Conservation (phyloP, 129 eudicot species). For the Artemisia argyi region DNA sequence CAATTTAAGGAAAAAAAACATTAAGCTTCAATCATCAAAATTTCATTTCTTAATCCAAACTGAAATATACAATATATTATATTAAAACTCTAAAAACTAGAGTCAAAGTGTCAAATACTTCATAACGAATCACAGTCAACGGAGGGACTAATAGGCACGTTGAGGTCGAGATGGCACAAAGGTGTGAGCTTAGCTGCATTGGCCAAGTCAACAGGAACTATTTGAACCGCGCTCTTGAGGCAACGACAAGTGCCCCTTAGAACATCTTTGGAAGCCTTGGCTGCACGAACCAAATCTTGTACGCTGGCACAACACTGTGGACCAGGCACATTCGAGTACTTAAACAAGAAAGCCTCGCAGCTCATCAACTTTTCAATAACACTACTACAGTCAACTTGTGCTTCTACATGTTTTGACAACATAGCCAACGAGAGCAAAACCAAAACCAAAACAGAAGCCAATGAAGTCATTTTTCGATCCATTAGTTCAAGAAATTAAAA, state of each 20-base stretch:
- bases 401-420: not conserved
- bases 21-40: not conserved
- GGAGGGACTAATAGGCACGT: constrained; percentile 13
- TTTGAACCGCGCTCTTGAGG: constrained; percentile 13
- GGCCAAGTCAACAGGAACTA: constrained; percentile 7
- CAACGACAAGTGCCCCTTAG: constrained; percentile 24
- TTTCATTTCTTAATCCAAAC: not conserved
- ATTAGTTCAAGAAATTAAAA: not conserved
- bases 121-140: constrained; percentile 19
- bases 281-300: constrained; percentile 23
- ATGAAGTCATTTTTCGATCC: constrained; percentile 10
- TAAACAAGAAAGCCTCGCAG: constrained; percentile 24
- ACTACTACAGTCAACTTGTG: constrained; percentile 8
- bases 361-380: not conserved
- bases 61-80: not conserved
- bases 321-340: constrained; percentile 8
- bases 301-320: constrained; percentile 24
- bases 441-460: not conserved
- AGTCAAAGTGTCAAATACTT: not conserved
- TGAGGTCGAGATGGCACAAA: constrained; percentile 20
- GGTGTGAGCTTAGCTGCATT: constrained; percentile 25
- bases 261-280: constrained; percentile 26
- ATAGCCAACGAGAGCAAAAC: not conserved
- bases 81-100: not conserved
- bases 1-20: not conserved